These are phyloP conservation scores for Tagetes erecta DNA, from an alignment of 129 eudicot species.

Conservation along the genomic window DNA sequence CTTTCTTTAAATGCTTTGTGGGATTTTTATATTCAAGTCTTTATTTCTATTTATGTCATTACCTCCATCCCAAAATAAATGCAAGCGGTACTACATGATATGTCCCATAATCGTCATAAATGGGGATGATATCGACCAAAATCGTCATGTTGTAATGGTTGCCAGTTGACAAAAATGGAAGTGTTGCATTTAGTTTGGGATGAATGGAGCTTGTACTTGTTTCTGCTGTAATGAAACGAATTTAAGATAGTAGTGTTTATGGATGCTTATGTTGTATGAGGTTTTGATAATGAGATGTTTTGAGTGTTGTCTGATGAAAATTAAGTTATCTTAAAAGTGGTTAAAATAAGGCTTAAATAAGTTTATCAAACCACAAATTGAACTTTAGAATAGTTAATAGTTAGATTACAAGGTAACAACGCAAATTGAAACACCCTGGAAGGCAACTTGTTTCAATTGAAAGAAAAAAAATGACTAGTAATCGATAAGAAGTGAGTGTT, in stretches of 20 bases:
- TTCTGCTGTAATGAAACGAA: neutral
- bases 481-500: neutral
- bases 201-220: neutral
- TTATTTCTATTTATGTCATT: neutral
- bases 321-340: too few species aligned
- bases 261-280: neutral
- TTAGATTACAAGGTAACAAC: neutral
- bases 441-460: neutral
- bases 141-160: neutral
- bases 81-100: neutral
- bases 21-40: neutral
- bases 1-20: neutral
- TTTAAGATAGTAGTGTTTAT: neutral
- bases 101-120: neutral
- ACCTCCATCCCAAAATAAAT: conserved; percentile 2
- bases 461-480: neutral
- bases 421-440: neutral
- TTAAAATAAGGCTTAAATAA: too few species aligned
- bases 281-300: too few species aligned
- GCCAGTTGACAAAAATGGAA: neutral
- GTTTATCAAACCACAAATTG: too few species aligned
- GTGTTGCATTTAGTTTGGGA: conserved; percentile 1
- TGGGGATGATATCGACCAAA: neutral
- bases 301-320: too few species aligned
- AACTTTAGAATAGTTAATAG: neutral